Percentiles rank a stretch among this genome's conserved stretches.
phyloP scores from a whole-genome alignment of 2,329 filamentous ascomycete species.

The Curvularia sp. region DNA sequence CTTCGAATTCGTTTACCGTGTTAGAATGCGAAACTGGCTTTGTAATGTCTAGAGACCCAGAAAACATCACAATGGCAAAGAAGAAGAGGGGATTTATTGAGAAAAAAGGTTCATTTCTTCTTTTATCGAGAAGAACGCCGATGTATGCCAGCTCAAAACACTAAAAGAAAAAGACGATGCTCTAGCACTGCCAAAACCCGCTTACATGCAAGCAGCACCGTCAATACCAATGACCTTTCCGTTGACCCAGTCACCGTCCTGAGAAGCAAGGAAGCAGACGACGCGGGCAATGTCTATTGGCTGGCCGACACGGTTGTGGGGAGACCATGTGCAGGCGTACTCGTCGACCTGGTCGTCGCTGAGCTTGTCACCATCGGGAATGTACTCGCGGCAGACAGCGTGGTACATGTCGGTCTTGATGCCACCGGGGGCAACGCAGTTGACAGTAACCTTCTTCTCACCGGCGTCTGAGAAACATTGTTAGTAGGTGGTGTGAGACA shows the following conservation, averaged over 20 bases:
- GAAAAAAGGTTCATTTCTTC: constrained; percentile 9
- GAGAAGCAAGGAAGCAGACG: constrained; percentile 65
- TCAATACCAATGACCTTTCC: constrained; percentile 62
- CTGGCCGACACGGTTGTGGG: constrained; percentile 69
- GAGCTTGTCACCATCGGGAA: constrained; percentile 64
- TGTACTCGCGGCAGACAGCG: constrained; percentile 69
- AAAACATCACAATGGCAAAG: neutral
- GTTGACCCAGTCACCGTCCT: constrained; percentile 65
- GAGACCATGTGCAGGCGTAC: constrained; percentile 70
- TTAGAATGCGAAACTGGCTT: no score
- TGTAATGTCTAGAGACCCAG: neutral
- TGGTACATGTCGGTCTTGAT: constrained; percentile 68
- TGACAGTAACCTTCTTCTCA: constrained; percentile 64
- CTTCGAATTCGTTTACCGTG: neutral
- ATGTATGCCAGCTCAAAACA: constrained; percentile 16
- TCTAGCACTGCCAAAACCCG: constrained; percentile 3
- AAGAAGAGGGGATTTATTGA: neutral
- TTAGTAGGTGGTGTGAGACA: constrained; percentile 22
- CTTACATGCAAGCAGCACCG: constrained; percentile 54
- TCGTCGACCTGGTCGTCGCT: constrained; percentile 66
- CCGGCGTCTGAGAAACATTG: constrained; percentile 51
- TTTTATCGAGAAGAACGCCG: constrained; percentile 14
- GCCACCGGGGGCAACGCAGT: constrained; percentile 66
- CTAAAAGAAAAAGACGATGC: constrained; percentile 8
- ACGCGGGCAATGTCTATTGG: constrained; percentile 73